Evolutionary conservation across 1,284 basidiomycete genomes (phyloP), one percentile per base, ranked within the genome.

Genomic region (Paramarasmius palmivorus): DNA sequence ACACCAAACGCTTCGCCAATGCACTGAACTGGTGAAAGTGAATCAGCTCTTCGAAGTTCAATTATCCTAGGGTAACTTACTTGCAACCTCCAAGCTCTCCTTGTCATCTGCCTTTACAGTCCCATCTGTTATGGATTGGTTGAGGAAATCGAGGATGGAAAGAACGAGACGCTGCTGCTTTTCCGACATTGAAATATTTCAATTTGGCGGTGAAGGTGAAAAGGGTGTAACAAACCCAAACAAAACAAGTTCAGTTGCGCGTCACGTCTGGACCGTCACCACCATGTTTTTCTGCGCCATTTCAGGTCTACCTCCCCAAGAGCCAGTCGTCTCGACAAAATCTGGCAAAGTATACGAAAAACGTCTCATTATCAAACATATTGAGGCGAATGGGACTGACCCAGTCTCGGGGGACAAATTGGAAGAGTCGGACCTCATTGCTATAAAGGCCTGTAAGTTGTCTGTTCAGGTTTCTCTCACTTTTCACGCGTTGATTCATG

Each of bases 291-390:
- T 93, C 74, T 95, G 93, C 70, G 87, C 84, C 71, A 92, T 99
- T 68, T 98, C 95, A 46, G 97, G 97, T 53, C 93, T 95, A 64
- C 86, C 94, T 53, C 96, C 97, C 17, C 88, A 92, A 69, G 90
- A 93, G 64, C 95, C 97, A 2, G 96, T 99, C 60, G 86, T 99
- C 57, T 96, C 94, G 26, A 75, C 79, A 62, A 96, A 96, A 73
- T 95, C 94, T 5, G 93, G 93, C 17, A 91, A 94, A 57, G 86
- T 99, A 37, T 99, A 96, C 71, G 97, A 99, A 72, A 88, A 90
- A 60, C 86, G 93, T 52, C 86, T 99, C 61, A 97, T 99, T 63
- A 79, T 90, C 68, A 96, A 98, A 71, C 98, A 98, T 71, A 94
- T 99, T 70, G 84, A 77, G 59, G 93, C 97, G 73, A 97, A 97